Conservation (phyloP, 139 green algal genomes). For the Ettlia oleoabundans region DNA sequence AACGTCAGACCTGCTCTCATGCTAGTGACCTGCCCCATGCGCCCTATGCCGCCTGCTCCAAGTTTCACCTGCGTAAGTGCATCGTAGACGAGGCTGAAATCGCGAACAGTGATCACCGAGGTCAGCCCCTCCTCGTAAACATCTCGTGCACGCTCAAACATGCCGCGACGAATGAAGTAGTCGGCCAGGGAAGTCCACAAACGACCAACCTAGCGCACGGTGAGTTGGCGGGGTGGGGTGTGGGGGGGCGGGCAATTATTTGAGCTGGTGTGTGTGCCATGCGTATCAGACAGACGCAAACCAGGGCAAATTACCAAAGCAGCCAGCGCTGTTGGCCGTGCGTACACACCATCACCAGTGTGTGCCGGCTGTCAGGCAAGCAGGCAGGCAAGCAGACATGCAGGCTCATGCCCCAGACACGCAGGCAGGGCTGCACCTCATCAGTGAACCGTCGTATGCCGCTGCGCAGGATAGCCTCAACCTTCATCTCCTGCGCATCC, state of each 20-base stretch:
- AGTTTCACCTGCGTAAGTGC: constrained; percentile 71
- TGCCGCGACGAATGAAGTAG: constrained; percentile 94
- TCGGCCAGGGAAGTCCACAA: constrained; percentile 97
- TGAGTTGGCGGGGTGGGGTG: not conserved
- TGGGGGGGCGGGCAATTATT: not conserved
- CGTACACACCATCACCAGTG: too few species aligned
- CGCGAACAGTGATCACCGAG: constrained; percentile 65
- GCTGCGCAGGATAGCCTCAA: constrained; percentile 78
- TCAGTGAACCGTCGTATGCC: constrained; percentile 85
- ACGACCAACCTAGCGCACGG: constrained; percentile 78
- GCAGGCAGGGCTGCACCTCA: constrained; percentile 67
- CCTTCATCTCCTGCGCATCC: constrained; percentile 53
- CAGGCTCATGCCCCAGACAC: too few species aligned
- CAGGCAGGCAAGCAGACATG: not conserved
- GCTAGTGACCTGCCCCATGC: not conserved
- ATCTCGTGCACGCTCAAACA: constrained; percentile 97
- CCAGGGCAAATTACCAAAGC: too few species aligned
- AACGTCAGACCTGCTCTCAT: not conserved
- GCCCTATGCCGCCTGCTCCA: not conserved
- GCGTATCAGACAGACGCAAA: too few species aligned
- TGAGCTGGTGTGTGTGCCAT: too few species aligned
- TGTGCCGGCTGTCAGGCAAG: not conserved
- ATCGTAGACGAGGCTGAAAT: constrained; percentile 99
- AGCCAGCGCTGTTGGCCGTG: too few species aligned
- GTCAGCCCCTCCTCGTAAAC: constrained; percentile 96